Evolutionary conservation across 257 asterid species (phyloP).

Genomic region (Marsdenia floribunda): DNA sequence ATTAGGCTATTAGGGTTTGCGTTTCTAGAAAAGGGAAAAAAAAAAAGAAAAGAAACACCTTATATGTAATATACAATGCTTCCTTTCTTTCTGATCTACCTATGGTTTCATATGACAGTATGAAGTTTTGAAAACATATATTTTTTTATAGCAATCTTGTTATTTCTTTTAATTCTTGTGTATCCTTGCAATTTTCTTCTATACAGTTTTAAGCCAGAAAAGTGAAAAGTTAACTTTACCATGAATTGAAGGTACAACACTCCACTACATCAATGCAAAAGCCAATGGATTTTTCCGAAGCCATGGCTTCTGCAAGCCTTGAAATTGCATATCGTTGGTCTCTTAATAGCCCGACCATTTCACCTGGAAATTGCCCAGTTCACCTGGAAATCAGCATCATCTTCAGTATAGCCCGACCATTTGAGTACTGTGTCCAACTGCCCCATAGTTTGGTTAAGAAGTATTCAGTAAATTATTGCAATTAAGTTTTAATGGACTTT

Average conservation of each 20-base stretch:
- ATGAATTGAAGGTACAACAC: conserved; percentile 13
- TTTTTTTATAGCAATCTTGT: too few species aligned
- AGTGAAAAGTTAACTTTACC: neutral
- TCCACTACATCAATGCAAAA: conserved; percentile 56
- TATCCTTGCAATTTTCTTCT: neutral
- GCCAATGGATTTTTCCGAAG: conserved; percentile 53
- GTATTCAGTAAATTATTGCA: conserved; percentile 7
- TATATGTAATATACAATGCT: conserved; percentile 1
- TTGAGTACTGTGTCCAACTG: conserved; percentile 50
- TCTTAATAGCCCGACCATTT: too few species aligned
- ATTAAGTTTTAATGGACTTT: neutral
- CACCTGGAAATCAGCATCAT: conserved; percentile 29
- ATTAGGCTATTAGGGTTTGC: neutral
- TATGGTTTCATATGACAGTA: neutral
- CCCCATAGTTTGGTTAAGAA: conserved; percentile 5
- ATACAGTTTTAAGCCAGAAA: neutral
- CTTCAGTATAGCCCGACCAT: conserved; percentile 36
- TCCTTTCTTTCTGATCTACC: neutral
- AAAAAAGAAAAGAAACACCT: neutral
- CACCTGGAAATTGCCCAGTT: conserved; percentile 50
- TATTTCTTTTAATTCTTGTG: neutral
- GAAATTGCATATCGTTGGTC: conserved; percentile 35
- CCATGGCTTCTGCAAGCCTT: conserved; percentile 56
- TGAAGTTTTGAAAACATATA: neutral
- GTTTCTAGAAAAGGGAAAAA: neutral